A percentile compares a stretch with the other conserved stretches of the same genome.
phyloP scores from a whole-genome alignment of 768 basidiomycete genomes.

The Aureoboletus auriporus region DNA sequence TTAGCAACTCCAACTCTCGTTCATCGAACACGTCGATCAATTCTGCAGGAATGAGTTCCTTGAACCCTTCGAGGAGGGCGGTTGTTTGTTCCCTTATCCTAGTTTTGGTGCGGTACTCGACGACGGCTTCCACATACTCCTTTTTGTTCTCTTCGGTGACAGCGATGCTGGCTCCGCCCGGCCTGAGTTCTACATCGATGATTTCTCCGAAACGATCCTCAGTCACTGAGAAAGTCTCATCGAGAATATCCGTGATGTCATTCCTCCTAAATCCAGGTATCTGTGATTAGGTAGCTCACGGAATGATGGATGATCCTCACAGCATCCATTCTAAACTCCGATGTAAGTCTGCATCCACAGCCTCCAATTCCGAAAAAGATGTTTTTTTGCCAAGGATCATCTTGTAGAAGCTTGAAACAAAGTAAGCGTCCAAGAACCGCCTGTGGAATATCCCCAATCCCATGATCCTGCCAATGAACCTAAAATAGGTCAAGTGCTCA shows the following conservation, averaged over 20 bases:
- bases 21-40: constrained; percentile 90
- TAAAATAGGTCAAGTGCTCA: constrained; percentile 77
- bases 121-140: constrained; percentile 73
- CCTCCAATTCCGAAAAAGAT: constrained; percentile 60
- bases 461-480: constrained; percentile 71
- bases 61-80: constrained; percentile 81
- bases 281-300: background rate
- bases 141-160: constrained; percentile 77
- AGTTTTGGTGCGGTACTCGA: constrained; percentile 77
- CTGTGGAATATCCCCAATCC: constrained; percentile 77
- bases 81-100: constrained; percentile 82
- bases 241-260: constrained; percentile 69
- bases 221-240: constrained; percentile 67
- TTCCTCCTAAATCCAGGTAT: constrained; percentile 48
- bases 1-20: constrained; percentile 81
- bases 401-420: constrained; percentile 79
- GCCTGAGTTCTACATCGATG: constrained; percentile 61
- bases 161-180: constrained; percentile 53
- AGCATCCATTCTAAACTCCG: constrained; percentile 73
- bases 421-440: constrained; percentile 76
- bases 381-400: constrained; percentile 64
- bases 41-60: constrained; percentile 80
- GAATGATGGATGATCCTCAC: constrained; percentile 36
- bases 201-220: constrained; percentile 77
- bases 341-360: constrained; percentile 64